These are phyloP conservation scores for Globisporangium megalacanthum DNA, from an alignment of 352 stramenopile genomes.

Conservation along the genomic window DNA sequence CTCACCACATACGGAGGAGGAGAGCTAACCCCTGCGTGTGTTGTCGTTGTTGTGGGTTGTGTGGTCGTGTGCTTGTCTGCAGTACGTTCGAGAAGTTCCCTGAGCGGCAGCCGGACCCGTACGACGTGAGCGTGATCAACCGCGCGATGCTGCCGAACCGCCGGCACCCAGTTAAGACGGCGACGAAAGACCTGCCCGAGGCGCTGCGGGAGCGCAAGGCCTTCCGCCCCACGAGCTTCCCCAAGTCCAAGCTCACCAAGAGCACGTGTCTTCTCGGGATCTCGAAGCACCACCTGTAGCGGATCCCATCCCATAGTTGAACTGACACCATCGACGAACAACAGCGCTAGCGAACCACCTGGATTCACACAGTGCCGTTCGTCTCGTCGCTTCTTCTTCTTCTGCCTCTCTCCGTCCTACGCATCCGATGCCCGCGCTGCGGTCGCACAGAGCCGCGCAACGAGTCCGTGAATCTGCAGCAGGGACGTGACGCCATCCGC, in stretches of 20 bases:
- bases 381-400: not conserved
- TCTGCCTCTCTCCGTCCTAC: too few species aligned
- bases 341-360: not conserved
- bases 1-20: too few species aligned
- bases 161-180: slow-evolving; percentile 62
- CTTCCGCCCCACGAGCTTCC: slow-evolving; percentile 54
- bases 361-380: not conserved
- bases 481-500: slow-evolving; percentile 88
- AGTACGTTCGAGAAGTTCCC: slow-evolving; percentile 70
- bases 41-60: not conserved
- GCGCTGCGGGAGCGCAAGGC: slow-evolving; percentile 61
- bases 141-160: slow-evolving; percentile 67
- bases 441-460: slow-evolving; percentile 65
- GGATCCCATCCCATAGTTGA: too few species aligned
- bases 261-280: slow-evolving; percentile 71
- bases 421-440: slow-evolving; percentile 19
- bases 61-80: not conserved
- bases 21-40: not conserved
- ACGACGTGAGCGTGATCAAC: slow-evolving; percentile 68
- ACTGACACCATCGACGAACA: too few species aligned
- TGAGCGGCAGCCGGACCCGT: slow-evolving; percentile 55
- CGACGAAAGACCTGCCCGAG: slow-evolving; percentile 50
- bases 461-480: slow-evolving; percentile 94
- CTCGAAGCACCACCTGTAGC: slow-evolving; percentile 70
- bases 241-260: slow-evolving; percentile 73